These are phyloP conservation scores for Gomphus bonarii DNA, from an alignment of 1,284 basidiomycete genomes.

Conservation along the genomic window DNA sequence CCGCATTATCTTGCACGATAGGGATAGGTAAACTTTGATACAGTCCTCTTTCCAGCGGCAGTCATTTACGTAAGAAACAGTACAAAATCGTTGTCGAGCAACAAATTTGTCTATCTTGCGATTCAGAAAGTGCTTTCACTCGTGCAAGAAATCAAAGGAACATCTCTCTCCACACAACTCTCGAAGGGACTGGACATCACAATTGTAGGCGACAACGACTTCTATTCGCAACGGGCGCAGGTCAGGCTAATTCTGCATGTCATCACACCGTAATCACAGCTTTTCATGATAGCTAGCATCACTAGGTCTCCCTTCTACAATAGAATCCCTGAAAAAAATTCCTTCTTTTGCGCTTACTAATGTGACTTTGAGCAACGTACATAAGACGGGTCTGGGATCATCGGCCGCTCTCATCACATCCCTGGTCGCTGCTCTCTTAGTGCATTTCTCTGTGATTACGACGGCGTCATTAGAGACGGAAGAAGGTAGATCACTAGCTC, in stretches of 20 bases:
- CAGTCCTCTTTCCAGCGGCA: neutral
- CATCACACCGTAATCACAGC: slow-evolving; percentile 3
- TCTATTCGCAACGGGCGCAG: slow-evolving; percentile 89
- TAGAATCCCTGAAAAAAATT: slow-evolving; percentile 52
- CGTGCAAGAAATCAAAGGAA: slow-evolving; percentile 45
- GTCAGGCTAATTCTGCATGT: slow-evolving; percentile 29
- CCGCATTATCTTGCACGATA: slow-evolving; percentile 33
- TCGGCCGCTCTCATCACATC: slow-evolving; percentile 97
- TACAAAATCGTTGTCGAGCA: slow-evolving; percentile 30
- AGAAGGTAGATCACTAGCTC: slow-evolving; percentile 54
- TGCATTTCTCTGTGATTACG: slow-evolving; percentile 64
- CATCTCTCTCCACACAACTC: slow-evolving; percentile 36
- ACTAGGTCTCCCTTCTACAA: slow-evolving; percentile 46
- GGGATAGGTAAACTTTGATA: slow-evolving; percentile 30
- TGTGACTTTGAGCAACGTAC: slow-evolving; percentile 66
- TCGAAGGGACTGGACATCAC: slow-evolving; percentile 57
- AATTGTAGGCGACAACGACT: slow-evolving; percentile 93
- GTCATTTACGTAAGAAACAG: slow-evolving; percentile 13
- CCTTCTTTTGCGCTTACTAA: slow-evolving; percentile 70
- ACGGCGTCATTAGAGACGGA: slow-evolving; percentile 34
- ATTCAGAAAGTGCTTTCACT: slow-evolving; percentile 69
- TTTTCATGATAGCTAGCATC: slow-evolving; percentile 42
- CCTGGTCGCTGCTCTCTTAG: slow-evolving; percentile 76
- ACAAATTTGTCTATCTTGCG: slow-evolving; percentile 90
- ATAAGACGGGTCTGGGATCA: slow-evolving; percentile 97